Base-by-base conservation (phyloP, 2,329 filamentous ascomycete species). In the Capronia americana region DNA sequence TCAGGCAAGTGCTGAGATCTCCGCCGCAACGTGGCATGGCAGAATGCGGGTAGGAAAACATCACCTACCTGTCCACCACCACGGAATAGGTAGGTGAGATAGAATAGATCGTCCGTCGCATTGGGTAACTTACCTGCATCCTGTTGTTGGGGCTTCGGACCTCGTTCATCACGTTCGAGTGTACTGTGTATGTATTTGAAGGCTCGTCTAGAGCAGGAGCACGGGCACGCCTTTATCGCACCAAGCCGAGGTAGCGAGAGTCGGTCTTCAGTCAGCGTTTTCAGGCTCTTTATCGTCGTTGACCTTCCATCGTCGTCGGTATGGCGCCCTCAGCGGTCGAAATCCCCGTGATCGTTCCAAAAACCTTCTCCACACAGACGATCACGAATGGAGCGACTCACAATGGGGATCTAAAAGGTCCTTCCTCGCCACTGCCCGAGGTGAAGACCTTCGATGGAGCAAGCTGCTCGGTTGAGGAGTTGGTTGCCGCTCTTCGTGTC, bases 271-370 rank as follows among this genome's bases (percentile, higher is more conserved):
- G 1, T 26, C 48, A 51, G 1, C 44, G 23, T 10, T 55, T 8
- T 55, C 24, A 55, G 17, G 24, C 12, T 53, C 10, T n/a, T 50
- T 44, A 24, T 17, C 30, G 17, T 26, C 11, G 46, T 10, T 34
- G 12, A 20, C 23, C 26, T 61, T 44, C 17, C 38, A 1, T 44
- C 38, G 50, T 20, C 46, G 32, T 62, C 8, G 56, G 23, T 2
- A 65, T 65, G 63, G 63, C 63, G 7, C 63, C 63, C 34, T 65
- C 63, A 5, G 63, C 63, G 8, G 55, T 66, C 44, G 64, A 61
- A 48, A 41, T 63, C 32, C 50, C 58, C 6, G 41, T 64, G 11
- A 46, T 60, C 11, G 50, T 64, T 30, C 54, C 55, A 5, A 67
- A 65, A 32, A 3, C 63, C 12, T 56, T 65, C 57, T 57, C 57